Evolutionary conservation across 225 moss, liverwort and hornwort species (phyloP).

Genomic region (Pseudoscleropodium purum): DNA sequence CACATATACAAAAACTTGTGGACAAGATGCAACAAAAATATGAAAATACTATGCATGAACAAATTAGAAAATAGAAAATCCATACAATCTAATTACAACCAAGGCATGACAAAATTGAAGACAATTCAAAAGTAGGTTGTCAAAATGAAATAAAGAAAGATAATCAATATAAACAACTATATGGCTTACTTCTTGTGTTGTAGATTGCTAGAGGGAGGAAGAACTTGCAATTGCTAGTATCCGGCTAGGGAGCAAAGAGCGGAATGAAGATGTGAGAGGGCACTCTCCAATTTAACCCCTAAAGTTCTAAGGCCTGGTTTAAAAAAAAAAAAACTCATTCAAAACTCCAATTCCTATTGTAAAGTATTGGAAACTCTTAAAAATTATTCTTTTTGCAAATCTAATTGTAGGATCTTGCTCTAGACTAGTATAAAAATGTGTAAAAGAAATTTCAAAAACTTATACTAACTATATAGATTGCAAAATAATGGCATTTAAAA

Average conservation of each 20-base stretch:
- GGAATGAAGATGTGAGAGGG: neutral
- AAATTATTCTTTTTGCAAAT: neutral
- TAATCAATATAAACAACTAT: neutral
- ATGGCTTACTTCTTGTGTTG: neutral
- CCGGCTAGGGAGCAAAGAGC: fast-evolving
- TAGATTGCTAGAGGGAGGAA: fast-evolving
- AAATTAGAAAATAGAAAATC: neutral
- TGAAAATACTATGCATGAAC: neutral
- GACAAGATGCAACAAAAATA: neutral
- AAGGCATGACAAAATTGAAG: fast-evolving
- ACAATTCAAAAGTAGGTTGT: neutral
- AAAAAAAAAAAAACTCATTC: no score
- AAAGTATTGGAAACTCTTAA: neutral
- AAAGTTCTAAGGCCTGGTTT: no score
- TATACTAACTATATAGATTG: no score
- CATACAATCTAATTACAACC: neutral
- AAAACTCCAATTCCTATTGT: neutral
- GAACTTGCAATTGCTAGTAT: neutral
- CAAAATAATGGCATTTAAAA: no score
- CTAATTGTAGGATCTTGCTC: no score
- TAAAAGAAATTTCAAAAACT: no score
- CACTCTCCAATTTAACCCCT: neutral
- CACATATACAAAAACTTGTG: no score
- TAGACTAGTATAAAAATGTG: no score
- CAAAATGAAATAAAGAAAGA: neutral